phyloP scores from a whole-genome alignment of 495 filamentous ascomycete genomes.

The Penicillium bialowiezense region DNA sequence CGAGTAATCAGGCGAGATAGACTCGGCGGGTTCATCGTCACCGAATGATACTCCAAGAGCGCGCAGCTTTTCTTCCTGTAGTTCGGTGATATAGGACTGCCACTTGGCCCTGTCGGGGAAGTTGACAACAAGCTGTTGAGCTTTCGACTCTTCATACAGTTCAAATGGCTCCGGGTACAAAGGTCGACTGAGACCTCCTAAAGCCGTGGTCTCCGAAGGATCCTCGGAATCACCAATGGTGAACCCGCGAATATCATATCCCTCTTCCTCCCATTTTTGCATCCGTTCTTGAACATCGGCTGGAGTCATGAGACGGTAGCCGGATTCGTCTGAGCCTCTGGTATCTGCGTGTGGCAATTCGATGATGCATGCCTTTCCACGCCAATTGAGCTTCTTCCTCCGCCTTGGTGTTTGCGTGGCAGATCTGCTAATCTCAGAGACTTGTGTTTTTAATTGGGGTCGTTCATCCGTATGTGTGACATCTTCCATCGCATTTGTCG shows the following conservation, averaged over 20 bases:
- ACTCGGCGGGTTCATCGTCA: conserved; percentile 62
- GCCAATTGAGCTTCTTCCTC: conserved; percentile 56
- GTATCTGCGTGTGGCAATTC: conserved; percentile 67
- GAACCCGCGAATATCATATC: conserved; percentile 75
- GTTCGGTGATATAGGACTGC: conserved; percentile 74
- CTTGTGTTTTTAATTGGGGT: conserved; percentile 9
- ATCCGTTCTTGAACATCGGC: conserved; percentile 64
- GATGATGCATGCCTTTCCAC: conserved; percentile 70
- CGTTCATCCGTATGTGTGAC: conserved; percentile 4
- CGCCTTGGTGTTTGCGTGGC: conserved; percentile 27
- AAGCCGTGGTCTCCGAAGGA: conserved; percentile 20
- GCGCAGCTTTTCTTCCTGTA: conserved; percentile 86
- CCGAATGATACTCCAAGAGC: conserved; percentile 81
- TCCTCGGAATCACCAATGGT: conserved; percentile 50
- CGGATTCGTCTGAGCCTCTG: conserved; percentile 54
- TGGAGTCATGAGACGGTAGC: conserved; percentile 54
- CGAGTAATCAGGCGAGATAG: conserved; percentile 72
- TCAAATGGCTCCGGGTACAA: conserved; percentile 70
- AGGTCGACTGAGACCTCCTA: conserved; percentile 62
- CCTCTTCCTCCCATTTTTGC: conserved; percentile 66
- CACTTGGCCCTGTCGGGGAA: conserved; percentile 79
- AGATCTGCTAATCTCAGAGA: conserved; percentile 15
- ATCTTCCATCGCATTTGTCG: conserved; percentile 25
- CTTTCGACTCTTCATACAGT: conserved; percentile 48
- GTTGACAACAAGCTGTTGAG: conserved; percentile 55